Evolutionary conservation across 192 early-diverging fungal species (phyloP).

Genomic region (Rhizophagus sp.): DNA sequence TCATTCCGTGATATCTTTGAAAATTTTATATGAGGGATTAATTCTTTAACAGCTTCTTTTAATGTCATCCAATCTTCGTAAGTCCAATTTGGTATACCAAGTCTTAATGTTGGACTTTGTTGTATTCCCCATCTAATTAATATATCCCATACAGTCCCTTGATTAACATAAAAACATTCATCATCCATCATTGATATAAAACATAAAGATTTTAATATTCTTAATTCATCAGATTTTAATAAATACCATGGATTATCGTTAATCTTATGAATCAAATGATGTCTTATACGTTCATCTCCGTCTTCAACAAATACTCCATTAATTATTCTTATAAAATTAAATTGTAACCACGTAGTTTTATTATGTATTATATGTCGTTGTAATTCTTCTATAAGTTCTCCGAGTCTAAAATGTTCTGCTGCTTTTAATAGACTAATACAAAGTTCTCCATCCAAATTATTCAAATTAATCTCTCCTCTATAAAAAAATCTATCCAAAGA

Average conservation of each 20-base stretch:
- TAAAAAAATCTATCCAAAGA: neutral
- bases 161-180: neutral
- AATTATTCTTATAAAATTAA: neutral
- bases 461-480: neutral
- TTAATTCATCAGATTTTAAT: constrained; percentile 1
- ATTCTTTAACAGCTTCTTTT: neutral
- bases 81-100: neutral
- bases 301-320: neutral
- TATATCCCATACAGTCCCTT: neutral
- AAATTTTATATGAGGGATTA: neutral
- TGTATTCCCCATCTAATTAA: neutral
- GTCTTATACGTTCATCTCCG: neutral
- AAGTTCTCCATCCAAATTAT: neutral
- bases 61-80: neutral
- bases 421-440: neutral
- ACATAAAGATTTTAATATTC: neutral
- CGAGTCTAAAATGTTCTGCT: neutral
- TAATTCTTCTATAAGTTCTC: neutral
- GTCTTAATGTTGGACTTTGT: neutral
- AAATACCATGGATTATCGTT: neutral
- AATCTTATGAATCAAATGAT: neutral
- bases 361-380: neutral
- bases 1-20: neutral
- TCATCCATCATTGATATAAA: neutral
- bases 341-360: neutral